Percentiles rank a stretch among this genome's conserved stretches.
Conservation (phyloP, 163 green algal species). For the Prototheca wickerhamii region DNA sequence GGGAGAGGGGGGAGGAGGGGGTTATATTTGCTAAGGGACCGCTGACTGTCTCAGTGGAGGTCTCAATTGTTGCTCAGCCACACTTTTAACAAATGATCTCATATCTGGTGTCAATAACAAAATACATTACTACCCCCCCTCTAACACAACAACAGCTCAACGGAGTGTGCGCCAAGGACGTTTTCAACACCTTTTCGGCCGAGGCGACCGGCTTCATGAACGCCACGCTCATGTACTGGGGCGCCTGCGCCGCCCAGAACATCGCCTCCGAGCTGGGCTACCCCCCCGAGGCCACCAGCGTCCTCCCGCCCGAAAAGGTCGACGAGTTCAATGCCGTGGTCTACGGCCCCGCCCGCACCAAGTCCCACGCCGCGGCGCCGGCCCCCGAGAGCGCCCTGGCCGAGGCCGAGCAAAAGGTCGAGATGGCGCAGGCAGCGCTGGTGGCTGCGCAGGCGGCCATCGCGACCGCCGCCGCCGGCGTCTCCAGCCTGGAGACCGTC, state of each 20-base stretch:
- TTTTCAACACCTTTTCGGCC: neutral
- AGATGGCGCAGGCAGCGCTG: neutral
- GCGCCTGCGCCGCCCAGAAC: conserved; percentile 1
- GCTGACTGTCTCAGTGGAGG: no score
- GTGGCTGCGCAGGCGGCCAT: neutral
- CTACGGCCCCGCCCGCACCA: neutral
- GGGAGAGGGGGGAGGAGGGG: neutral
- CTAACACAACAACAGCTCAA: neutral
- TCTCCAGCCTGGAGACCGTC: neutral
- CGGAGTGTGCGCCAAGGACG: neutral
- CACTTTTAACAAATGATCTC: neutral
- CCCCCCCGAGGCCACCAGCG: neutral
- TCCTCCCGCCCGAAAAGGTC: neutral
- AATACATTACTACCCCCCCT: neutral
- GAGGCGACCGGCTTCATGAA: neutral
- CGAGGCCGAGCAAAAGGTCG: no score
- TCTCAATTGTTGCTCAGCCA: neutral
- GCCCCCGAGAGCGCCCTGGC: neutral
- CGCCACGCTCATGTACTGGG: neutral
- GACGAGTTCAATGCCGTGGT: neutral
- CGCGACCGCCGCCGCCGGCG: neutral
- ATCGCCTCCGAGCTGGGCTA: neutral
- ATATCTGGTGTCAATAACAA: neutral
- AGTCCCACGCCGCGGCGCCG: neutral
- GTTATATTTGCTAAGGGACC: no score